A percentile compares a stretch with the other conserved stretches of the same genome.
Conservation (phyloP, 2,329 filamentous ascomycete genomes). For the Helotiales sp. region DNA sequence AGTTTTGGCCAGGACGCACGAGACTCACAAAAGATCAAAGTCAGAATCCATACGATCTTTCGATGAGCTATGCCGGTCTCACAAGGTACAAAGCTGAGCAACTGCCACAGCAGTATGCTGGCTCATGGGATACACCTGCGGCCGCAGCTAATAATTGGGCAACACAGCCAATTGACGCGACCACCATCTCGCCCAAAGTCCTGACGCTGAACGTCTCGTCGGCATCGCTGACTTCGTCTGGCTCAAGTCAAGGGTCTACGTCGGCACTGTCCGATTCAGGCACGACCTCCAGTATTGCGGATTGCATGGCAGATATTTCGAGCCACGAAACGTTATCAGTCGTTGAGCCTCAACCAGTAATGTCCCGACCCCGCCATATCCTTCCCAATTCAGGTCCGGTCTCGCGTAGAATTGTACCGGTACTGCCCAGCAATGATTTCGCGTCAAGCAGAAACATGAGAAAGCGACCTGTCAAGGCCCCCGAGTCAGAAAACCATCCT, state of each 20-base stretch:
- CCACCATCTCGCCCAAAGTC: constrained; percentile 30
- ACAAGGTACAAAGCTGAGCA: constrained; percentile 8
- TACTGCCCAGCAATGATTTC: constrained; percentile 19
- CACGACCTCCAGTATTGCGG: constrained; percentile 6
- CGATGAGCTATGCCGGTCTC: constrained; percentile 18
- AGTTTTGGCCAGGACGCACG: constrained; percentile 17
- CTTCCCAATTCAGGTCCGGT: constrained; percentile 20
- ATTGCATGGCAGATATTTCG: constrained; percentile 14
- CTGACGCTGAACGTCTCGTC: constrained; percentile 22
- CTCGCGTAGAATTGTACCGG: constrained; percentile 7
- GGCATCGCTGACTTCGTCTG: constrained; percentile 18
- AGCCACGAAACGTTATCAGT: constrained; percentile 6
- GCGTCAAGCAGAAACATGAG: constrained; percentile 6
- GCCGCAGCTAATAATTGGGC: constrained; percentile 13
- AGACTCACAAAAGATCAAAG: background rate
- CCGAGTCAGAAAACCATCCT: background rate
- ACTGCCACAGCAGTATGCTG: constrained; percentile 5
- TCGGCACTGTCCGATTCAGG: constrained; percentile 18
- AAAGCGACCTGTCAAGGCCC: constrained; percentile 12
- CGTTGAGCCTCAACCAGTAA: constrained; percentile 12
- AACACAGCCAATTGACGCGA: constrained; percentile 8
- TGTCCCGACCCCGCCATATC: constrained; percentile 18
- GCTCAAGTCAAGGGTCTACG: constrained; percentile 20
- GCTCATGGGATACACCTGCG: constrained; percentile 14
- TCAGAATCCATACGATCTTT: constrained; percentile 9